These are phyloP conservation scores for Metschnikowia borealis DNA, from an alignment of 805 yeast species.

Conservation along the genomic window DNA sequence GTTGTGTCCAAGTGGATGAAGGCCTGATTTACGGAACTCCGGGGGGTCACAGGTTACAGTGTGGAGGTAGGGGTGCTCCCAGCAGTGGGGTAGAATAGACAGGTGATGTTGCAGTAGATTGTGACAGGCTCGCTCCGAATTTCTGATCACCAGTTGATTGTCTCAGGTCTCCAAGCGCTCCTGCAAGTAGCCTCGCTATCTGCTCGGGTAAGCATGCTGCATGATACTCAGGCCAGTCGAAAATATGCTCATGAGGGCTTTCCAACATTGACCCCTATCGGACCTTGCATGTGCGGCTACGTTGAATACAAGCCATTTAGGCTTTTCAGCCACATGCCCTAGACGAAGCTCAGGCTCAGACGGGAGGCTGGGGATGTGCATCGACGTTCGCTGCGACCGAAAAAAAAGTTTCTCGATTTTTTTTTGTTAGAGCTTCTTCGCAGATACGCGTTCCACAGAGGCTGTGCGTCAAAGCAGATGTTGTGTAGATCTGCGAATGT, in stretches of 20 bases:
- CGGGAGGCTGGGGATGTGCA: neutral
- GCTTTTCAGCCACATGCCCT: neutral
- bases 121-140: neutral
- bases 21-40: too few species aligned
- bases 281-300: neutral
- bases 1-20: too few species aligned
- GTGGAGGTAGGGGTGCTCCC: too few species aligned
- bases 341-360: neutral
- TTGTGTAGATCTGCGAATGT: neutral
- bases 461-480: neutral
- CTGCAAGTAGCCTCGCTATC: slow-evolving; percentile 1
- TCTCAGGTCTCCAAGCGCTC: neutral
- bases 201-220: slow-evolving; percentile 4
- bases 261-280: neutral
- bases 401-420: neutral
- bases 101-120: neutral
- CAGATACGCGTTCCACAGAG: slow-evolving; percentile 1
- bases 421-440: neutral
- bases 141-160: neutral
- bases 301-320: neutral
- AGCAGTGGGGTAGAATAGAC: too few species aligned
- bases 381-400: neutral
- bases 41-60: too few species aligned
- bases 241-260: neutral
- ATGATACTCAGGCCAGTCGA: neutral